Conservation (phyloP, 2,329 filamentous ascomycete species). For the Clonostachys byssicola region DNA sequence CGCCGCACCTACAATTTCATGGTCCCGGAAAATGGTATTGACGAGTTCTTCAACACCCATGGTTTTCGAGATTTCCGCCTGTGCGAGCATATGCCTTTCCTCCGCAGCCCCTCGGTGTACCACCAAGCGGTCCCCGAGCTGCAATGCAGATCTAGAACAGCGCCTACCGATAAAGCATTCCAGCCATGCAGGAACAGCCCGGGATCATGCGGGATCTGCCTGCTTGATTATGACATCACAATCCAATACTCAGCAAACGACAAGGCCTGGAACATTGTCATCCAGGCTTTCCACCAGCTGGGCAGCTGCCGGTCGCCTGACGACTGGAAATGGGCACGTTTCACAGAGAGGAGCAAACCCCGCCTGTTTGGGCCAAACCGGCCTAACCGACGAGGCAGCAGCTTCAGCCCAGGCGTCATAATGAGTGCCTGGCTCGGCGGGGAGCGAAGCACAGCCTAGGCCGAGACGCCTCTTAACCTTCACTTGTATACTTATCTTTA, state of each 20-base stretch:
- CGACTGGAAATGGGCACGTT: conserved; percentile 17
- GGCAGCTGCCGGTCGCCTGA: conserved; percentile 11
- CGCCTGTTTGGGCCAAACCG: conserved; percentile 12
- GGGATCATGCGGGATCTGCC: conserved; percentile 12
- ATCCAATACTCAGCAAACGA: conserved; percentile 4
- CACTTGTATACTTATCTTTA: too few species aligned
- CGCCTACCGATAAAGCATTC: conserved; percentile 2
- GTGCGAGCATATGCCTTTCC: conserved; percentile 13
- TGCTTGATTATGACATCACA: conserved; percentile 15
- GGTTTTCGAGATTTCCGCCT: conserved; percentile 12
- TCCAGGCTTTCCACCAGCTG: conserved; percentile 11
- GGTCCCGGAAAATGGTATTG: conserved; percentile 2
- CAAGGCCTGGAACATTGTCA: conserved; percentile 5
- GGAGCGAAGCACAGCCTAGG: too few species aligned
- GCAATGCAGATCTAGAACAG: conserved; percentile 1
- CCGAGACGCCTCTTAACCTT: too few species aligned
- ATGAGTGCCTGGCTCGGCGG: conserved; percentile 5
- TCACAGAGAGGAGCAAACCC: conserved; percentile 10
- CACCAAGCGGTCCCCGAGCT: conserved; percentile 12
- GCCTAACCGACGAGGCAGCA: conserved; percentile 11
- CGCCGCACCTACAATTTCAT: conserved; percentile 9
- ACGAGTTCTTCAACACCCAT: conserved; percentile 7
- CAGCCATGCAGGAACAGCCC: conserved; percentile 7
- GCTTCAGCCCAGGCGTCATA: conserved; percentile 7
- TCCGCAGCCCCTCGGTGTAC: conserved; percentile 8